Evolutionary conservation across 331 rosid species (phyloP), one percentile per base, ranked within the genome.

Genomic region (Telfairia occidentalis): DNA sequence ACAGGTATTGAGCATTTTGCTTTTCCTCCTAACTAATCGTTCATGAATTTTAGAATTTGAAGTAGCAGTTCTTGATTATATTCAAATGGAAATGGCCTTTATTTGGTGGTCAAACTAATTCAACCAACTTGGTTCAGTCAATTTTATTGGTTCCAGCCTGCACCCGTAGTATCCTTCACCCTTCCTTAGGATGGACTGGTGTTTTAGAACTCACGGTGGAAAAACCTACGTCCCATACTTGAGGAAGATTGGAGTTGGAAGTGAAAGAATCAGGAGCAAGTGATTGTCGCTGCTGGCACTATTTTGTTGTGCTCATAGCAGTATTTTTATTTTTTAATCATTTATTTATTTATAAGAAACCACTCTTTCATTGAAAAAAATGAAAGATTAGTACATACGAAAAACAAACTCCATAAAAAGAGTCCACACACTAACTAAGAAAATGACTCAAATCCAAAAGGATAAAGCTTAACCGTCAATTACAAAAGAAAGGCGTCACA

Each of bases 1-100:
- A 89, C 98, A 83, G 98, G 98, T 94, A 86, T 71, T 18, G 38
- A 48, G 30, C 40, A 34, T 60, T 43, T 7, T 74, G 32, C 30
- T 32, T 45, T 10, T 79, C 49, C 19, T 49, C 55, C 54, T 66
- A 19, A 30, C 5, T 71, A 18, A 73, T 49, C 23, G 5, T 49
- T 1, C 16, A 1, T 73, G 52, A 38, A 55, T 21, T 53, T 53
- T 73, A 73, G 8, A 16, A 32, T 26, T 28, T 45, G 7, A 45
- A 70, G 8, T 70, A 16, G 53, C 26, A 70, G 4, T 28, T 70
- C 74, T 42, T 65, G 50, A 65, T 21, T 19, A 10, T 64, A n/a
- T 3, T 61, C 70, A 61, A 61, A 60, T 60, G 15, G 13, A 64
- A 37, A 9, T 9, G 48, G 21, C 49, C 18, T 9, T 3, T 9